Evolutionary conservation across 306 rosid genomes (phyloP).

Genomic region (Dryas octopetala): DNA sequence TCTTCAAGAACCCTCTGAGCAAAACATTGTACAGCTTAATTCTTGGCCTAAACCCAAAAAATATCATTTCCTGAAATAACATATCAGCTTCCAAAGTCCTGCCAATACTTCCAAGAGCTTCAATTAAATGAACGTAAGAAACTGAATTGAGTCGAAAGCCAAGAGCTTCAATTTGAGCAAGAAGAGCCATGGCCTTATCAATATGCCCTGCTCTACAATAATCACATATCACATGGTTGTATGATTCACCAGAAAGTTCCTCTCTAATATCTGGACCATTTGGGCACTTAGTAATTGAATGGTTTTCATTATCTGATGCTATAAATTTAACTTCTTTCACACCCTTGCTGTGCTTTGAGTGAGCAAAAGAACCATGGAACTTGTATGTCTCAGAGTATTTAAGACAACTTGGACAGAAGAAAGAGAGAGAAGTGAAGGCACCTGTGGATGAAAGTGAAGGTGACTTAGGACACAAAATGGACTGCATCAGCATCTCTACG

Average conservation of each 20-base stretch:
- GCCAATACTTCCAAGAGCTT: conserved; percentile 63
- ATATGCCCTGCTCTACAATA: conserved; percentile 55
- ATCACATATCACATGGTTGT: conserved; percentile 36
- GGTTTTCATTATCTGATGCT: conserved; percentile 20
- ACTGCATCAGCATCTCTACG: conserved; percentile 19
- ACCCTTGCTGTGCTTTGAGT: conserved; percentile 22
- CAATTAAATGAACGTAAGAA: conserved; percentile 49
- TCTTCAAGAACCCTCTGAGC: conserved; percentile 69
- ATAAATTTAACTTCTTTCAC: conserved; percentile 21
- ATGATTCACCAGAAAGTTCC: conserved; percentile 49
- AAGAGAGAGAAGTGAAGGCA: conserved; percentile 23
- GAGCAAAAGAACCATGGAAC: conserved; percentile 14
- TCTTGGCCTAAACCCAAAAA: conserved; percentile 49
- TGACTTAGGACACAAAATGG: conserved; percentile 18
- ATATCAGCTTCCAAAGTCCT: conserved; percentile 74
- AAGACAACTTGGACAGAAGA: conserved; percentile 22
- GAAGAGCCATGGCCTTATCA: conserved; percentile 57
- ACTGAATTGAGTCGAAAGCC: conserved; percentile 43
- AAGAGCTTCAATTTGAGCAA: conserved; percentile 54
- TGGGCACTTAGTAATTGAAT: not conserved
- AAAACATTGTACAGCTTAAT: conserved; percentile 50
- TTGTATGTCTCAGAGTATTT: conserved; percentile 12
- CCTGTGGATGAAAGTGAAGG: conserved; percentile 31
- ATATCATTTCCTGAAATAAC: conserved; percentile 63
- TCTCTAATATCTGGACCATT: conserved; percentile 27